Conservation (phyloP, 2,329 filamentous ascomycete species). For the Nigrospora oryzae region DNA sequence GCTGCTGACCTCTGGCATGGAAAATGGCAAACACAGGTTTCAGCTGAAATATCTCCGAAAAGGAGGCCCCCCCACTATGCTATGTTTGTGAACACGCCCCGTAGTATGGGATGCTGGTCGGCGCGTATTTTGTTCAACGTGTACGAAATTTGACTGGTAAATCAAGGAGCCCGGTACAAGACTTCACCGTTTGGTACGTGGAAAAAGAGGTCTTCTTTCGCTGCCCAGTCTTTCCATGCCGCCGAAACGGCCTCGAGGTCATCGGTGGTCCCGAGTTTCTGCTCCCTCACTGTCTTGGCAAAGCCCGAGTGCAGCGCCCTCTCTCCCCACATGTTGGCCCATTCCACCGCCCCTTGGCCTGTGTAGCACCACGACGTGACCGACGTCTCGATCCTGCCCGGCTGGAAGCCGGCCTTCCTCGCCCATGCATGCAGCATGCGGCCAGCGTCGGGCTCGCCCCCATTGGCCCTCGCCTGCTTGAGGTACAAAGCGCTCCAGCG, state of each 20-base stretch:
- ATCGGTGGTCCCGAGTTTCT: neutral
- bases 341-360: neutral
- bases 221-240: neutral
- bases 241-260: neutral
- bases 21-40: no score
- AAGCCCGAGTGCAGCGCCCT: constrained; percentile 1
- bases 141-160: no score
- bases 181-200: neutral
- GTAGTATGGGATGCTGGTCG: no score
- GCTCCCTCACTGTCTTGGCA: neutral
- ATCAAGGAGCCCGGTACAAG: neutral
- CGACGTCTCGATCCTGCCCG: neutral
- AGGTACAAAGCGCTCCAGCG: constrained; percentile 1
- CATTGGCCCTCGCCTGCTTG: neutral
- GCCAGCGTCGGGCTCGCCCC: neutral
- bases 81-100: no score
- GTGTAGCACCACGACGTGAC: constrained; percentile 1
- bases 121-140: no score
- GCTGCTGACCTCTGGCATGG: no score
- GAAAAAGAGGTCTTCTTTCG: constrained; percentile 1
- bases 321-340: neutral
- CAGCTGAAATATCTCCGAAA: no score
- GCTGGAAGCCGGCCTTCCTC: neutral
- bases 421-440: neutral
- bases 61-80: no score